phyloP scores from a whole-genome alignment of 106 monocot genomes.

The Dioscorea zingiberensis region DNA sequence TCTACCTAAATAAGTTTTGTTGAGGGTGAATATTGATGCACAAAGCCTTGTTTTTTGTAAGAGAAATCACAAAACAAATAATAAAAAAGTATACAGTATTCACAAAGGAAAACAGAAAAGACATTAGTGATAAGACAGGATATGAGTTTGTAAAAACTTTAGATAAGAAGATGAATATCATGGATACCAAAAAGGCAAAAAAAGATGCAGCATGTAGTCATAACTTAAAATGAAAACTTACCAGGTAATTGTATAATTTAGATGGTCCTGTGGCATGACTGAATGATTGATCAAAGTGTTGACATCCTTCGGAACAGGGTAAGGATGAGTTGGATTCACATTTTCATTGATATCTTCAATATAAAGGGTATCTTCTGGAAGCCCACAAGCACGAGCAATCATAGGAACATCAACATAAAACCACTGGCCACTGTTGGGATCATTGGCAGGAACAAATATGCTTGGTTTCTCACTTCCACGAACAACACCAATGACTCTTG shows the following conservation, averaged over 20 bases:
- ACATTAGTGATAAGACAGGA: too few relatives aligned
- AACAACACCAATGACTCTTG: conserved; percentile 70
- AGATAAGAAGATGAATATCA: not conserved
- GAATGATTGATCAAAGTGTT: conserved; percentile 64
- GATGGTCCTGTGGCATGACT: conserved; percentile 95
- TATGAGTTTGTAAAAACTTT: not conserved
- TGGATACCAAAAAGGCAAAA: not conserved
- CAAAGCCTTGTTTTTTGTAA: not conserved
- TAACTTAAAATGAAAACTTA: conserved; percentile 11
- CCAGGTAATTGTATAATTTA: conserved; percentile 84
- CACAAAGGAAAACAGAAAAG: not conserved
- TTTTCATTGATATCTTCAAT: conserved; percentile 82
- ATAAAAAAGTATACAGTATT: not conserved
- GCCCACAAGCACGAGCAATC: conserved; percentile 58
- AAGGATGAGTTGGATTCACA: conserved; percentile 66
- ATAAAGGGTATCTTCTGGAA: conserved; percentile 70
- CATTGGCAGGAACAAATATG: conserved; percentile 86
- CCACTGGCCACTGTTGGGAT: conserved; percentile 72
- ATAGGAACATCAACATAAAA: conserved; percentile 85
- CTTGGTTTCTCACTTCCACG: conserved; percentile 90
- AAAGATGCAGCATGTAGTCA: not conserved
- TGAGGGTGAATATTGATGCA: too few relatives aligned
- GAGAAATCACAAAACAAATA: not conserved
- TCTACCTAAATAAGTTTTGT: too few relatives aligned
- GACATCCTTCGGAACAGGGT: conserved; percentile 90